Evolutionary conservation across 352 stramenopile genomes (phyloP), one percentile per base, ranked within the genome.

Genomic region (Pythium biforme): DNA sequence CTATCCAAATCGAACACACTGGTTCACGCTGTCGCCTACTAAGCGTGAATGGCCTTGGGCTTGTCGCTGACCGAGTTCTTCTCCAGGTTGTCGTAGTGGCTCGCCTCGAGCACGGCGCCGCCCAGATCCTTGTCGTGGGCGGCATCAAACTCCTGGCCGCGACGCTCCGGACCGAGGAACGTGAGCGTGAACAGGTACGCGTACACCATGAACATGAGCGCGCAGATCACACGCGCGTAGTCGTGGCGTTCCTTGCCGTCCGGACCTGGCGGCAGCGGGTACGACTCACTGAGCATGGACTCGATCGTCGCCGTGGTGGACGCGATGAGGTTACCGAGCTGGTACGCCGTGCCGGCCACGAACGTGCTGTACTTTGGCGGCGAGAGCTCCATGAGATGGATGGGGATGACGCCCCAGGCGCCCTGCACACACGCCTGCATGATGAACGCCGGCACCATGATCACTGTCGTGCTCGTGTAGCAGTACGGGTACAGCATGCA

Each of bases 381-480:
- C 14, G 77, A 77, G 11, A 86, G 59, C 62, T 86, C 77, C 70
- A 86, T 80, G 19, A 86, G 62, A 62, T 84, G 73, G 39, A 84
- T 84, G 20, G 75, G 75, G 41, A 84, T 78, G 23, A 86, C 77
- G 25, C 77, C 77, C 75, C 73, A 83, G 33, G 77, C 77, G 12
- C 75, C 75, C 29, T 86, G 75, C 7, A 86, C 69, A 41, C 69
- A 79, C 52, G 78, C 77, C 62, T 84, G 75, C 39, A 76, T 55
- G 53, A 81, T 79, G 52, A 81, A 81, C 17, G 73, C 73, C 23
- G 64, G 68, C 15, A 66, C 61, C 59, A 76, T 73, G 49, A 83
- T 51, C 4, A 26, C 45, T 15, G 33, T 39, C 40, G 66, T 54
- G 10, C 40, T 49, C 19, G 70, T 61, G 55, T 74, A 82, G 55